Evolutionary conservation across 2,329 filamentous ascomycete genomes (phyloP), one percentile per base, ranked within the genome.

Genomic region (Geosmithia morbida): DNA sequence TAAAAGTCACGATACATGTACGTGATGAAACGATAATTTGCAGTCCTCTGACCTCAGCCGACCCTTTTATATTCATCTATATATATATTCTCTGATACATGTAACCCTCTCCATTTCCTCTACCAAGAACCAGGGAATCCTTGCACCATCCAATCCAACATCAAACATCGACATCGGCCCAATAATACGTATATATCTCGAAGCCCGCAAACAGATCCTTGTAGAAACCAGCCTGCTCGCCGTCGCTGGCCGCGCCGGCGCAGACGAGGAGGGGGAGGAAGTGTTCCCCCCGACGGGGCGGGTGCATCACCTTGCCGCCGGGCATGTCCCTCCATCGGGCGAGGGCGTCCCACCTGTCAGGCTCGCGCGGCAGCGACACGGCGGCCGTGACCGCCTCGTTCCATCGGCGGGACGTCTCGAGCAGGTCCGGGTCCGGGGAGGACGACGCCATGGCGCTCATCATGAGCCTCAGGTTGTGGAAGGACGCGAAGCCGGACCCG

Each of bases 231-330:
- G 61, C 67, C 56, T 58, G 58, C 45, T 67, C 71, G 1, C 56
- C 60, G 18, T 69, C 68, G 13, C 58, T 66, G 0, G 70, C 74
- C 0, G 68, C 69, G 1, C 71, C 74, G 3, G 73, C 72, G 53
- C 71, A 74, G 30, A 79, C 76, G 43, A 78, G 56, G 59, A 80
- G 56, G 49, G 76, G 76, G 66, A 79, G 59, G 48, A 79, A 78
- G 52, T 80, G 76, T 59, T 79, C 76, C 0, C 71, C 74, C 0
- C 69, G 73, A 10, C 63, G 56, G 1, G 60, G 59, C 2, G 76
- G 76, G 55, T 80, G 76, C 67, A 76, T 74, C 13, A 67, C 63
- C 50, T 72, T 70, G 1, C 69, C 66, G 30, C 65, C 56, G 0
- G 70, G 68, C 52, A 75, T 64, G 2, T 55, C 55, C 48, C 74